These are phyloP conservation scores for Gonapodya sp. DNA, from an alignment of 192 early-diverging fungal species.

Conservation along the genomic window DNA sequence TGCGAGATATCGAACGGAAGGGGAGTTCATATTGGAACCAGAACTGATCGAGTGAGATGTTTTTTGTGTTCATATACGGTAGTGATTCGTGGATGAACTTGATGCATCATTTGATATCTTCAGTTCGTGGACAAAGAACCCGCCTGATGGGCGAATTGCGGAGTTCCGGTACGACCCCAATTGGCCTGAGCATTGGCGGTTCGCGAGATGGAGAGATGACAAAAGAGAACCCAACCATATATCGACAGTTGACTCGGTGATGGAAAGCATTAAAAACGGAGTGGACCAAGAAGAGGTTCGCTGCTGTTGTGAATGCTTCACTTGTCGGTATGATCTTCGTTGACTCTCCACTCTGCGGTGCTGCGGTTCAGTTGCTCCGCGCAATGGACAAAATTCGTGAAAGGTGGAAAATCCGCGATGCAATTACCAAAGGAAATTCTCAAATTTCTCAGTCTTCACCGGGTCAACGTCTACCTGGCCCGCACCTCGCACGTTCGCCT, in stretches of 20 bases:
- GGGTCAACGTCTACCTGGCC: too few species aligned
- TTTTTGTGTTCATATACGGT: neutral
- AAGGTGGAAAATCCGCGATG: neutral
- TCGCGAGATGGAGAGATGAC: slow-evolving; percentile 71
- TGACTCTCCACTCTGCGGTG: too few species aligned
- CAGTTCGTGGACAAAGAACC: slow-evolving; percentile 20
- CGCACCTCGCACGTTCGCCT: too few species aligned
- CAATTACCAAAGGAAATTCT: too few species aligned
- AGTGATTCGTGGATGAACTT: neutral
- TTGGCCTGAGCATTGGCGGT: slow-evolving; percentile 49
- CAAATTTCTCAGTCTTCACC: too few species aligned
- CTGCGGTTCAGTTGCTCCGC: neutral
- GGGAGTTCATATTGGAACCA: neutral
- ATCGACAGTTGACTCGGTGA: slow-evolving; percentile 44
- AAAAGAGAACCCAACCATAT: slow-evolving; percentile 64
- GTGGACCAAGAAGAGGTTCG: slow-evolving; percentile 42
- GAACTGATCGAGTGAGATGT: neutral
- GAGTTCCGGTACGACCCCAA: slow-evolving; percentile 53
- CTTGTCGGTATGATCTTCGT: neutral
- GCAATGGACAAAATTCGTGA: neutral
- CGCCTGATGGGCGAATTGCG: slow-evolving; percentile 45
- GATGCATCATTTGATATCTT: neutral
- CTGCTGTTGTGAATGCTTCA: neutral
- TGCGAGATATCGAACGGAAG: neutral
- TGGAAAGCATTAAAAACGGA: slow-evolving; percentile 63